Conservation (phyloP, 2,329 filamentous ascomycete genomes). For the Beauveria pseudobassiana region DNA sequence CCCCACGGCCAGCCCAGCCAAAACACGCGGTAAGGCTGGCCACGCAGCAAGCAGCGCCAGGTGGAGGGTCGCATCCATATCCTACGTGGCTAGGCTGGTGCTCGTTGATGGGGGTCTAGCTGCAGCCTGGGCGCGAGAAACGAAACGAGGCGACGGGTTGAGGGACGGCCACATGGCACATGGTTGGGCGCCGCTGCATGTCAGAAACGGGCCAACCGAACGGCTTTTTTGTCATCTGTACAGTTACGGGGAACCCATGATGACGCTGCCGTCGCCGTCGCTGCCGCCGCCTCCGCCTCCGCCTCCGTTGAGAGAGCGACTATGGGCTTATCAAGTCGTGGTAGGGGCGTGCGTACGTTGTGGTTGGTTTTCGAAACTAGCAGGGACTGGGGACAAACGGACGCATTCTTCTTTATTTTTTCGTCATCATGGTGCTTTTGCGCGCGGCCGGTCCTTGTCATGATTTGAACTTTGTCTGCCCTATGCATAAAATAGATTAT, state of each 20-base stretch:
- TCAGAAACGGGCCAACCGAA: not conserved
- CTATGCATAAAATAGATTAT: too few species aligned
- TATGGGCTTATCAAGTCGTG: too few species aligned
- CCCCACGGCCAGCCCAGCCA: not conserved
- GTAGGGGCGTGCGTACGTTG: too few species aligned
- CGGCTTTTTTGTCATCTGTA: not conserved
- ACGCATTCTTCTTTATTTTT: too few species aligned
- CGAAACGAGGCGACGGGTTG: not conserved
- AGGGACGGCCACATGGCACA: not conserved
- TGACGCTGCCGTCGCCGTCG: not conserved
- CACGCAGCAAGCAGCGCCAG: not conserved
- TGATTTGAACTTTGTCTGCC: too few species aligned
- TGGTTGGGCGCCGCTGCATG: constrained; percentile 1
- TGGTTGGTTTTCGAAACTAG: too few species aligned
- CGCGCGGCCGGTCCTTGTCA: too few species aligned
- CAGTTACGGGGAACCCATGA: not conserved
- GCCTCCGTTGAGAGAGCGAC: not conserved
- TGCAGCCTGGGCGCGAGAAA: not conserved
- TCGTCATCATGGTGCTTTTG: too few species aligned
- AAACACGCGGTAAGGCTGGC: constrained; percentile 1
- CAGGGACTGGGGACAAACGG: too few species aligned
- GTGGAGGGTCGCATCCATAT: not conserved
- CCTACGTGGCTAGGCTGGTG: not conserved
- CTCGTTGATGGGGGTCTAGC: not conserved
- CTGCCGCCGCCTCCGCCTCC: too few species aligned